Percentiles rank a stretch among this genome's conserved stretches.
phyloP scores from a whole-genome alignment of 2,329 filamentous ascomycete species.

The Fusarium piperis region DNA sequence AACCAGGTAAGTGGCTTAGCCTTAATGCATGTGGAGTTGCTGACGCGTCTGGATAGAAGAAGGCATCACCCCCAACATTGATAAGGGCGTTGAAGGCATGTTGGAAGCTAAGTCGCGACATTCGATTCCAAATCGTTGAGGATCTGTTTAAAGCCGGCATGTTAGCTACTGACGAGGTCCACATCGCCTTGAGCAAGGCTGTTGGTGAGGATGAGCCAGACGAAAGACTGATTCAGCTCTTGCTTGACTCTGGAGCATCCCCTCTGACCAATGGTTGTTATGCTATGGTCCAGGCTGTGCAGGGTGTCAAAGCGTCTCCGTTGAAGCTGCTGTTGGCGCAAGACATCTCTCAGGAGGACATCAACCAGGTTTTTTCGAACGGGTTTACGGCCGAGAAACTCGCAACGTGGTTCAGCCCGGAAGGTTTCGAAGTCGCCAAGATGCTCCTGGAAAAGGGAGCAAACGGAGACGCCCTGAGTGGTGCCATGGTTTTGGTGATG shows the following conservation, averaged over 20 bases:
- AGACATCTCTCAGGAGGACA: constrained; percentile 54
- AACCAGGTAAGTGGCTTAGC: constrained; percentile 50
- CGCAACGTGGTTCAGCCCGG: constrained; percentile 56
- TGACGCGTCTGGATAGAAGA: constrained; percentile 49
- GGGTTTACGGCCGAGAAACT: constrained; percentile 55
- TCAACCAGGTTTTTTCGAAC: constrained; percentile 56
- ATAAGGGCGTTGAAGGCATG: constrained; percentile 62
- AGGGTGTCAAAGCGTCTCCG: constrained; percentile 49
- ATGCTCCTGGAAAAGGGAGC: constrained; percentile 62
- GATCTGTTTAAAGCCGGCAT: constrained; percentile 64
- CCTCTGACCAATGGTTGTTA: constrained; percentile 62
- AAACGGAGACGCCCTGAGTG: constrained; percentile 55
- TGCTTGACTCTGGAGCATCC: constrained; percentile 63
- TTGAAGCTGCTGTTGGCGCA: constrained; percentile 55
- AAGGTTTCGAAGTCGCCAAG: constrained; percentile 58
- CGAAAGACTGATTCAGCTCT: constrained; percentile 55
- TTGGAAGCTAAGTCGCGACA: constrained; percentile 60
- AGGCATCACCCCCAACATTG: constrained; percentile 58
- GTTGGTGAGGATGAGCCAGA: constrained; percentile 64
- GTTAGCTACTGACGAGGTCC: constrained; percentile 58
- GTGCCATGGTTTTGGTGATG: constrained; percentile 58
- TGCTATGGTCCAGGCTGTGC: constrained; percentile 60
- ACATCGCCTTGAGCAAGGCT: constrained; percentile 60
- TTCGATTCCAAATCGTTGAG: constrained; percentile 57
- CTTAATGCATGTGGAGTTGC: constrained; percentile 8